Percentiles rank a stretch among this genome's conserved stretches.
Evolutionary conservation across 108 stramenopile species (phyloP).

Genomic region (Aureococcus anophagefferens): DNA sequence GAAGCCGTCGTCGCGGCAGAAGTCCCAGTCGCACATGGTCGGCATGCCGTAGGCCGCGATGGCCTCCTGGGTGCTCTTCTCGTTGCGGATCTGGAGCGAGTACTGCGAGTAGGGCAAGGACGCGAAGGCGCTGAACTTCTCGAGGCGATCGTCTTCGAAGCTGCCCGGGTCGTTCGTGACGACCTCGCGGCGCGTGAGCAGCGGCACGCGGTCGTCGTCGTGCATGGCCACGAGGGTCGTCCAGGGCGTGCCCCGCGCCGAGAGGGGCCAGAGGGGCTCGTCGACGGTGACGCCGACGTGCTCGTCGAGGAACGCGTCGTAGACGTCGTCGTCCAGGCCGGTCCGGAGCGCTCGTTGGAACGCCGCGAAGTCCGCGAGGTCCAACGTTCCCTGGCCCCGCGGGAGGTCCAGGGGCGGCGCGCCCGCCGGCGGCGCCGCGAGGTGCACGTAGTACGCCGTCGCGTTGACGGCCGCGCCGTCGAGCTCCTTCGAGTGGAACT

Average conservation of each 20-base stretch:
- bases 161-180: not conserved
- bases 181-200: not conserved
- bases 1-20: not conserved
- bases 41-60: not conserved
- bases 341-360: not conserved
- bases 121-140: not conserved
- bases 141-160: not conserved
- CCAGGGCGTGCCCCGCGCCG: no score
- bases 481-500: no score
- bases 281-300: not conserved
- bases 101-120: not conserved
- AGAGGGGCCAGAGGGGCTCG: no score
- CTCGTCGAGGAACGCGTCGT: not conserved
- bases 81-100: not conserved
- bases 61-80: not conserved
- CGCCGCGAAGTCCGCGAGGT: not conserved
- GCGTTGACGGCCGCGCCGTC: no score
- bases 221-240: not conserved
- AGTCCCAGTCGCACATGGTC: not conserved
- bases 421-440: no score
- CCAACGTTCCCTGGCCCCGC: not conserved
- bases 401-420: no score
- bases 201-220: not conserved
- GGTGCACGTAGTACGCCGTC: not conserved
- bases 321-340: not conserved